Evolutionary conservation across 345 rosid genomes (phyloP).

Genomic region (Lepidium didymum): DNA sequence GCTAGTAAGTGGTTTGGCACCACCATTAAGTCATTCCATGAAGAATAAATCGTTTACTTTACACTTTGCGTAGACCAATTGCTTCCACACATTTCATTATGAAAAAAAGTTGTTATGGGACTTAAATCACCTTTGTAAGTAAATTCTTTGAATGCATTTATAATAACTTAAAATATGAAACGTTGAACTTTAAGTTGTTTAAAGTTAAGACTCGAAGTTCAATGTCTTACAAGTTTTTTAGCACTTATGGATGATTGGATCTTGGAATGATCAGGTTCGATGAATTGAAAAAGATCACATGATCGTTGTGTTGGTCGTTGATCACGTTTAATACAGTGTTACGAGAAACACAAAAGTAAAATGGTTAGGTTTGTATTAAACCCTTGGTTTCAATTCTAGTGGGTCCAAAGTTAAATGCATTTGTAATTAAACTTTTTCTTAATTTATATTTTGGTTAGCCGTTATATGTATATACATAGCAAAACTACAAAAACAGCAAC

Average conservation of each 20-base stretch:
- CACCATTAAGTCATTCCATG: slow-evolving; percentile 22
- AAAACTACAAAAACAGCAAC: no score
- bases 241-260: slow-evolving; percentile 5
- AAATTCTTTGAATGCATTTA: slow-evolving; percentile 6
- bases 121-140: not conserved
- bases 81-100: slow-evolving; percentile 2
- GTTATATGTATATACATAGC: not conserved
- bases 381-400: not conserved
- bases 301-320: slow-evolving; percentile 16
- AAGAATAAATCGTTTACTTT: slow-evolving; percentile 18
- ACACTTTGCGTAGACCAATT: slow-evolving; percentile 28
- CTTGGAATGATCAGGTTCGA: not conserved
- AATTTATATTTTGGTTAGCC: not conserved
- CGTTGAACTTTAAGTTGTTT: slow-evolving; percentile 5
- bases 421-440: not conserved
- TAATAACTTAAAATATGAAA: slow-evolving; percentile 16
- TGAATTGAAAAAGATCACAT: slow-evolving; percentile 23
- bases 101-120: not conserved
- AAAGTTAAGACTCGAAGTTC: not conserved
- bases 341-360: not conserved
- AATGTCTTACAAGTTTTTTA: not conserved
- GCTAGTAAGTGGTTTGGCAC: slow-evolving; percentile 32
- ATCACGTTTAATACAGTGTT: slow-evolving; percentile 19
- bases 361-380: slow-evolving; percentile 24
- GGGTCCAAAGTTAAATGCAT: slow-evolving; percentile 16